Percentiles rank a stretch among this genome's conserved stretches.
Conservation (phyloP, 1,139 yeast species). For the Blastobotrys ciferrii region DNA sequence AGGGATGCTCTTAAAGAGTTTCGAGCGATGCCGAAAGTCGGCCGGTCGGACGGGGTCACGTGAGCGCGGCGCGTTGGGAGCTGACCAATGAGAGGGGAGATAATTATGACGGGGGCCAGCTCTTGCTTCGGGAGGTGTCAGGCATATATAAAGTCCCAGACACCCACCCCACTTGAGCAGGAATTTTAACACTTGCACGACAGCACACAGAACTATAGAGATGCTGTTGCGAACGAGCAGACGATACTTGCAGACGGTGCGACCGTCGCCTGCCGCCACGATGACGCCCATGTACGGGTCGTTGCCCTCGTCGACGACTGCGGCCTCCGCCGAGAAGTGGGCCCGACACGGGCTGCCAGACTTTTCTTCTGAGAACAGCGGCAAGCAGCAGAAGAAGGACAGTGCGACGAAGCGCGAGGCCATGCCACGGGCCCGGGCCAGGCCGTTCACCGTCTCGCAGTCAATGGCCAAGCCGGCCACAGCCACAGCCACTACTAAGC, state of each 20-base stretch:
- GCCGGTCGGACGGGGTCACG: background rate
- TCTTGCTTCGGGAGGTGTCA: background rate
- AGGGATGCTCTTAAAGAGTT: no score
- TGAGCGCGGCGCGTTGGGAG: background rate
- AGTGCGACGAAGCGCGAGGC: background rate
- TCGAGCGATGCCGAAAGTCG: background rate
- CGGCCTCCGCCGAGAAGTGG: slow-evolving; percentile 3
- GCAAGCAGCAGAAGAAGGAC: background rate
- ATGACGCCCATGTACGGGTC: slow-evolving; percentile 12
- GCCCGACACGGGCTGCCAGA: slow-evolving; percentile 3
- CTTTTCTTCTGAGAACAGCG: background rate
- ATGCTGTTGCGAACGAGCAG: slow-evolving; percentile 11
- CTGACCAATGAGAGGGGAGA: slow-evolving; percentile 9
- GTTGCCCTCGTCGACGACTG: slow-evolving; percentile 11
- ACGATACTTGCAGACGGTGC: slow-evolving; percentile 16
- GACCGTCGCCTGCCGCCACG: slow-evolving; percentile 10
- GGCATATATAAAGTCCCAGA: background rate
- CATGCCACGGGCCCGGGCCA: background rate
- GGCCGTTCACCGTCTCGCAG: slow-evolving; percentile 1
- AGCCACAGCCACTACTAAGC: background rate
- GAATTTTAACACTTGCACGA: background rate
- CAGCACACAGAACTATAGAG: background rate
- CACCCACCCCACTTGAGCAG: background rate
- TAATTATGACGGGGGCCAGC: slow-evolving; percentile 5
- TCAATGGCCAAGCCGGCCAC: background rate